Evolutionary conservation across 352 stramenopile species (phyloP).

Genomic region (Globisporangium lucens): DNA sequence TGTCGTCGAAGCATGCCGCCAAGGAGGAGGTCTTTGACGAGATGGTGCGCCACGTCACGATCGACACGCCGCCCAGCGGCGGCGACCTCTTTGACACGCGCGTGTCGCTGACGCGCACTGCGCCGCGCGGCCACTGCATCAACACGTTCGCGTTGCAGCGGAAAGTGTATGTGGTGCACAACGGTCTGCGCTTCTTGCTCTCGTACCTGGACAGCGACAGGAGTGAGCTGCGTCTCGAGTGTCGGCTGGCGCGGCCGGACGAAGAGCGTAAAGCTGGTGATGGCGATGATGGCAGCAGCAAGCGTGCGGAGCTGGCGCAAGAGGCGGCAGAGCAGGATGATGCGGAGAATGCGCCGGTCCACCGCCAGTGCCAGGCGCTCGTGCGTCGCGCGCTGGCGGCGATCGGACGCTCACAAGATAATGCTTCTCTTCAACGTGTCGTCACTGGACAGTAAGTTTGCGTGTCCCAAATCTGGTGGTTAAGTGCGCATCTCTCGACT

Average conservation of each 20-base stretch:
- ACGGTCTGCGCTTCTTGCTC: constrained; percentile 2
- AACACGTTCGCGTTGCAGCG: not conserved
- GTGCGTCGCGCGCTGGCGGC: constrained; percentile 5
- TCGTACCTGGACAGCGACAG: not conserved
- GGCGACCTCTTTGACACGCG: not conserved
- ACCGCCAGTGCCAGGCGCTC: constrained; percentile 2
- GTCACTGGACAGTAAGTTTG: not conserved
- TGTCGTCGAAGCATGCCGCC: not conserved
- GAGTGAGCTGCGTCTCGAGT: not conserved
- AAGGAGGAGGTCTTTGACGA: not conserved
- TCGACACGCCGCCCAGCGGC: not conserved
- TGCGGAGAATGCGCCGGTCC: not conserved
- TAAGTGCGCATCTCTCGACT: not conserved
- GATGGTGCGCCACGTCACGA: not conserved
- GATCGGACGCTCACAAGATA: not conserved
- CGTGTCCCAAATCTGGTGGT: not conserved
- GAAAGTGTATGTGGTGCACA: constrained; percentile 1
- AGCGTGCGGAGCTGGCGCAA: not conserved
- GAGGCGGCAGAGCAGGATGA: not conserved
- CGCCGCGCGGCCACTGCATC: not conserved
- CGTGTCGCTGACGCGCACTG: not conserved
- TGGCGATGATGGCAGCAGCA: no score
- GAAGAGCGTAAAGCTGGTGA: not conserved
- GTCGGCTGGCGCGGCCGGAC: constrained; percentile 1
- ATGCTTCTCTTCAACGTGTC: not conserved